Percentiles rank a stretch among this genome's conserved stretches.
Conservation (phyloP, 164 flowering plant genomes). For the Kingdonia uniflora region DNA sequence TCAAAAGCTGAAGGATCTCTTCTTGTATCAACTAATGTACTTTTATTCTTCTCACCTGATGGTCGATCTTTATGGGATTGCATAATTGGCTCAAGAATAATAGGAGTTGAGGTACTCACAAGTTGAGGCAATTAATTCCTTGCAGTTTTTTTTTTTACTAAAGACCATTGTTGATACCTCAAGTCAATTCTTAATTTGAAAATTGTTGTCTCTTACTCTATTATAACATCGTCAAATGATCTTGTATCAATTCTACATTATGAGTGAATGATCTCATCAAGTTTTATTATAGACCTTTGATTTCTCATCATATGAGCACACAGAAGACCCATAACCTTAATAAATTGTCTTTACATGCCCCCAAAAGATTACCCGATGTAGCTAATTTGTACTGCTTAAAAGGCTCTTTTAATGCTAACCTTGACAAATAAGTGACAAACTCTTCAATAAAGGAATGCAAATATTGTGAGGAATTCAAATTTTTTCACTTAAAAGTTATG, state of each 20-base stretch:
- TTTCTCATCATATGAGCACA: neutral
- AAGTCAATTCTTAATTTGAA: neutral
- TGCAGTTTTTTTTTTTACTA: neutral
- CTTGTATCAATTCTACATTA: neutral
- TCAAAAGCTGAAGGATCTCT: constrained; percentile 2
- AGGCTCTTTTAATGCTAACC: neutral
- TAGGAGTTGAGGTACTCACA: neutral
- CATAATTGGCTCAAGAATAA: neutral
- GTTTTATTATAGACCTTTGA: neutral
- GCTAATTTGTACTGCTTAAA: neutral
- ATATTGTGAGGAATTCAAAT: neutral
- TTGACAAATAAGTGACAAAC: neutral
- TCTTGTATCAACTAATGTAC: neutral
- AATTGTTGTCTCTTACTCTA: neutral
- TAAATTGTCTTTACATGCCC: neutral
- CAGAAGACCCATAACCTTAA: neutral
- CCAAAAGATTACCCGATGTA: neutral
- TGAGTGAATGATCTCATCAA: neutral
- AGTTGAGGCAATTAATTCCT: neutral
- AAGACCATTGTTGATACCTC: neutral
- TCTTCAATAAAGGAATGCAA: constrained; percentile 3
- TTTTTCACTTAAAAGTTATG: neutral
- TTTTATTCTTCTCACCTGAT: neutral
- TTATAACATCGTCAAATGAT: neutral
- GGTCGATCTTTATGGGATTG: neutral